Base-by-base conservation (phyloP, 1,139 yeast species). In the Zhuliangozyma blackwelliae region DNA sequence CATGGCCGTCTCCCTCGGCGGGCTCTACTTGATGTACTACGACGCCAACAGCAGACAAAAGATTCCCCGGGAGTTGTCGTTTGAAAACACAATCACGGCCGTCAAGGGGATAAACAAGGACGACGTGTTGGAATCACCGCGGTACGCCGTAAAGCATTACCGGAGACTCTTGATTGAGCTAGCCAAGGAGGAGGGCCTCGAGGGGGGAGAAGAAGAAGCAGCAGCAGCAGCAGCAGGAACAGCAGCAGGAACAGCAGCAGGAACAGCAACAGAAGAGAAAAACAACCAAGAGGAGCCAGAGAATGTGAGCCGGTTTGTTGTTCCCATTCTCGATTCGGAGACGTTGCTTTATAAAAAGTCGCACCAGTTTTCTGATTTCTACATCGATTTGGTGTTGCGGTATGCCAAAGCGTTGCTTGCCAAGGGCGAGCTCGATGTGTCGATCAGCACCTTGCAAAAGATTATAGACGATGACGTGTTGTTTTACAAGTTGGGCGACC, bases 61-160 rank as follows among this genome's bases (percentile, higher is more conserved):
- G 22, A 68, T 70, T 10, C 76, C 76, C 10, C 65, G 65, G 43
- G 72, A 65, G 45, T 48, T 70, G 22, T 48, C 54, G 10, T 53
- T 65, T 36, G 29, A 45, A 9, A 55, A 68, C 44, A 72, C 65
- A 42, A 50, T 65, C 35, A 56, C 60, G 9, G 62, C 72, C 1
- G 75, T 68, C 13, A 67, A 64, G 45, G 76, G 72, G 11, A 62
- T 70, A 34, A 66, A 68, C 41, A 70, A 70, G 44, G 75, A 70
- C 46, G 76, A 70, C 41, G 72, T 66, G 10, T 53, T 69, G 39
- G 53, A 53, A 35, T 63, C 70, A 40, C 75, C 76, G 4, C 52
- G 71, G 29, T 59, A 63, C 45, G 72, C 76, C 1, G 71, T 62
- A 2, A 70, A 70, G 40, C 75, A 70, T 48, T 70, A 70, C 44